Evolutionary conservation across 352 stramenopile genomes (phyloP).

Genomic region (Pythium graminicola): DNA sequence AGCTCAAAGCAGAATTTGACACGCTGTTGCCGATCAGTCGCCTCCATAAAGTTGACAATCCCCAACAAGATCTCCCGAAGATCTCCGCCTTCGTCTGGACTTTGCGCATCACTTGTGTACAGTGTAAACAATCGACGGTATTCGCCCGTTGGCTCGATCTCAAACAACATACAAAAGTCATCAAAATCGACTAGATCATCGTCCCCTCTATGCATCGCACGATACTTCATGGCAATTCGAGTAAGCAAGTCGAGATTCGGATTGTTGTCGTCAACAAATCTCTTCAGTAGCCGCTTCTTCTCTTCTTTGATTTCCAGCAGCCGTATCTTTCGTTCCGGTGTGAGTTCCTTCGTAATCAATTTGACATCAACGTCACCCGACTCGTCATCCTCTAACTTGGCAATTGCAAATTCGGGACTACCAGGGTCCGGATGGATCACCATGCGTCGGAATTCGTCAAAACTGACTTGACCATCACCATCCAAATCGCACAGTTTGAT

Average conservation of each 20-base stretch:
- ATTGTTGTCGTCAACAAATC: conserved; percentile 62
- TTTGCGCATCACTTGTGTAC: conserved; percentile 63
- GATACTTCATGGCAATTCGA: conserved; percentile 53
- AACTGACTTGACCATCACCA: conserved; percentile 90
- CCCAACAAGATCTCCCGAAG: conserved; percentile 88
- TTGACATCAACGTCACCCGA: conserved; percentile 24
- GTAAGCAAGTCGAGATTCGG: conserved; percentile 57
- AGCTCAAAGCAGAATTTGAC: conserved; percentile 93
- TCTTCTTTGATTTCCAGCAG: conserved; percentile 61
- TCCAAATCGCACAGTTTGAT: conserved; percentile 90
- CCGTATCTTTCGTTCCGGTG: conserved; percentile 43
- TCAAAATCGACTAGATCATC: conserved; percentile 49
- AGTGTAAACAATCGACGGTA: conserved; percentile 85
- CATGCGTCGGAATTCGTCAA: conserved; percentile 87
- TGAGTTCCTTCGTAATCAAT: conserved; percentile 29
- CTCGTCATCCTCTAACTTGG: conserved; percentile 21
- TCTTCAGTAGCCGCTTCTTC: conserved; percentile 61
- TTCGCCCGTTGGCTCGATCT: conserved; percentile 84
- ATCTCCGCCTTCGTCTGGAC: conserved; percentile 60
- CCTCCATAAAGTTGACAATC: conserved; percentile 86
- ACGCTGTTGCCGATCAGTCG: conserved; percentile 65
- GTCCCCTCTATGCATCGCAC: conserved; percentile 43
- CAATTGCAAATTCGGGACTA: conserved; percentile 62
- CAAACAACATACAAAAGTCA: conserved; percentile 78
- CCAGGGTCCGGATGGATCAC: conserved; percentile 88